These are phyloP conservation scores for Tolypocladium cylindrosporum DNA, from an alignment of 2,329 filamentous ascomycete species.

Conservation along the genomic window DNA sequence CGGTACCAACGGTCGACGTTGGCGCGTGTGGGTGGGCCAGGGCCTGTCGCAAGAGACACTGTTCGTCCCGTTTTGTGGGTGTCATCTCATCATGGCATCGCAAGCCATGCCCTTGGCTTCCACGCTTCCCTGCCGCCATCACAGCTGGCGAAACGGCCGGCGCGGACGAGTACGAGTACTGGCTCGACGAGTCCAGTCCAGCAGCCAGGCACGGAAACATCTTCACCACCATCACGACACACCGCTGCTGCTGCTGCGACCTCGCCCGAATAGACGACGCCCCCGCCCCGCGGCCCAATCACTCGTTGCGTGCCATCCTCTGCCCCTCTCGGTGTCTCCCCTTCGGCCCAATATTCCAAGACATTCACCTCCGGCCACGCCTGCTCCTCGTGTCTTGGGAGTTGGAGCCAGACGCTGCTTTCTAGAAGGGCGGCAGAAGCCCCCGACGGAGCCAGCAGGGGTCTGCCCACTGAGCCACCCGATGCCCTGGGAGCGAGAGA, in stretches of 20 bases:
- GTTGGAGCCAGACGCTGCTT: not conserved
- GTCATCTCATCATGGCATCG: not conserved
- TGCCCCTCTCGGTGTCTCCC: not conserved
- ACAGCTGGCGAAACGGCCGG: not conserved
- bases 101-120: not conserved
- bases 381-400: not conserved
- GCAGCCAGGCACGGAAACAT: not conserved
- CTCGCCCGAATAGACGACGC: not conserved
- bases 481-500: not conserved
- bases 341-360: not conserved
- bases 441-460: not conserved
- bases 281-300: not conserved
- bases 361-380: not conserved
- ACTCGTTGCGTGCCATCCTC: not conserved
- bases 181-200: not conserved
- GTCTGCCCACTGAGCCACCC: not conserved
- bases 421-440: constrained; percentile 23
- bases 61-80: not conserved
- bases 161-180: not conserved
- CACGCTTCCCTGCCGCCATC: not conserved
- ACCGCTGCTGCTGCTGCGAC: not conserved
- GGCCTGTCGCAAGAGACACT: not conserved
- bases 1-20: not conserved
- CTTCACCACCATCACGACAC: not conserved
- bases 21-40: not conserved